Evolutionary conservation across 768 basidiomycete species (phyloP).

Genomic region (Leccinum imitatum): DNA sequence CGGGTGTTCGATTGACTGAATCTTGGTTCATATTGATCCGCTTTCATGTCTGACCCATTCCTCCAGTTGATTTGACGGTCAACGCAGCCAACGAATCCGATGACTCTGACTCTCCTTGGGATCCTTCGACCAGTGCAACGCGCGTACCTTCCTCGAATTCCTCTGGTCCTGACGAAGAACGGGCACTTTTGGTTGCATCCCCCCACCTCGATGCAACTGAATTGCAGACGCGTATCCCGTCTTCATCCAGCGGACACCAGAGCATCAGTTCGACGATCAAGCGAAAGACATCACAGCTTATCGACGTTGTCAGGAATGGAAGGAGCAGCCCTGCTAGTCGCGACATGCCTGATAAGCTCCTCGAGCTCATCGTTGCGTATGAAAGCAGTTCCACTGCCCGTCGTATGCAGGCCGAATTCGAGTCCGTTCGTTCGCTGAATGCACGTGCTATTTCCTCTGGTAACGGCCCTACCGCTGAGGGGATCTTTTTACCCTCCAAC

Average conservation of each 20-base stretch:
- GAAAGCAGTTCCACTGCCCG: slow-evolving; percentile 63
- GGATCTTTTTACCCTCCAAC: slow-evolving; percentile 20
- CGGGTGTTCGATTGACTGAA: not conserved
- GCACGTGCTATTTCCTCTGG: not conserved
- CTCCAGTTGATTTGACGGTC: slow-evolving; percentile 70
- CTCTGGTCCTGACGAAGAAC: slow-evolving; percentile 66
- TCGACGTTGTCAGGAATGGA: slow-evolving; percentile 52
- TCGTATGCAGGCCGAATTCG: slow-evolving; percentile 61
- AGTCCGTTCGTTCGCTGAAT: slow-evolving; percentile 34
- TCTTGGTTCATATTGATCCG: not conserved
- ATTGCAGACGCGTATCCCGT: slow-evolving; percentile 40
- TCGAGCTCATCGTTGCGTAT: slow-evolving; percentile 72
- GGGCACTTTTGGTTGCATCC: slow-evolving; percentile 47
- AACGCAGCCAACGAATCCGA: slow-evolving; percentile 45
- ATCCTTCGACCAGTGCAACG: slow-evolving; percentile 20
- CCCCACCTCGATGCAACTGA: slow-evolving; percentile 49
- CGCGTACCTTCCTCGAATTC: slow-evolving; percentile 41
- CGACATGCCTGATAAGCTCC: slow-evolving; percentile 57
- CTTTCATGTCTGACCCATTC: slow-evolving; percentile 6
- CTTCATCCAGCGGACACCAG: slow-evolving; percentile 34
- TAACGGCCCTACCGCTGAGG: not conserved
- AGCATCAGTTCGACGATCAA: slow-evolving; percentile 57
- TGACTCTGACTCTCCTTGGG: slow-evolving; percentile 33
- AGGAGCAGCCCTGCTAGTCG: slow-evolving; percentile 31
- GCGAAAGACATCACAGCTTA: slow-evolving; percentile 70